Percentiles rank a stretch among this genome's conserved stretches.
Conservation (phyloP, 164 flowering plant species). For the Akebia trifoliata region DNA sequence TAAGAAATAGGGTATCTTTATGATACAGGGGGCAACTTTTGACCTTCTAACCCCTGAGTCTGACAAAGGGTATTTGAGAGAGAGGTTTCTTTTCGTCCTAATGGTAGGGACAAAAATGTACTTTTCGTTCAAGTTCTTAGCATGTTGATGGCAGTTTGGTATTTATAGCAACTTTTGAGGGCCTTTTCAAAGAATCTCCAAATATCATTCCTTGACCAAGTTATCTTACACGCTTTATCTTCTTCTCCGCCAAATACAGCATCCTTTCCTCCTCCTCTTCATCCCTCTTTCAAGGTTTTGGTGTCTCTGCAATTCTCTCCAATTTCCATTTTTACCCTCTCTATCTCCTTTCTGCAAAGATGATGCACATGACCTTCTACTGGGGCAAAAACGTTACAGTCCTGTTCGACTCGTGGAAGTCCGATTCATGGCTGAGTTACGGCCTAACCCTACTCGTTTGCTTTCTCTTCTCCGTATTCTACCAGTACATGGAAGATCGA, state of each 20-base stretch:
- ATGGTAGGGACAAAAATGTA: too few species aligned
- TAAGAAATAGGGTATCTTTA: too few species aligned
- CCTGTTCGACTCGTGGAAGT: slow-evolving; percentile 67
- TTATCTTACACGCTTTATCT: neutral
- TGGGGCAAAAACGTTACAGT: slow-evolving; percentile 69
- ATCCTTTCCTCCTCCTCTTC: neutral
- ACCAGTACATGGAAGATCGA: slow-evolving; percentile 77
- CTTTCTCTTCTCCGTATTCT: slow-evolving; percentile 58
- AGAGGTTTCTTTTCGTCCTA: too few species aligned
- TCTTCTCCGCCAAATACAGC: neutral
- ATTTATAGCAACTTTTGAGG: neutral
- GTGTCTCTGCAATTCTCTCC: neutral
- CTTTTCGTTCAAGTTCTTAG: too few species aligned
- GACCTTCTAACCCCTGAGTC: too few species aligned
- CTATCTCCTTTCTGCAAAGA: slow-evolving; percentile 21
- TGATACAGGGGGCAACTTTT: too few species aligned
- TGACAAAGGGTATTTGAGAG: too few species aligned
- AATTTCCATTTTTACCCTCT: neutral
- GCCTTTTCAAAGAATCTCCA: neutral
- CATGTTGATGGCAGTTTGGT: neutral
- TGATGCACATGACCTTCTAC: slow-evolving; percentile 99
- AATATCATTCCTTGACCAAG: too few species aligned
- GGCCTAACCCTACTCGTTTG: slow-evolving; percentile 51
- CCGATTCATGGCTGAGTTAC: slow-evolving; percentile 60
- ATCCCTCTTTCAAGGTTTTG: too few species aligned